phyloP scores from a whole-genome alignment of 768 basidiomycete genomes.

The Candolleomyces aberdarensis region DNA sequence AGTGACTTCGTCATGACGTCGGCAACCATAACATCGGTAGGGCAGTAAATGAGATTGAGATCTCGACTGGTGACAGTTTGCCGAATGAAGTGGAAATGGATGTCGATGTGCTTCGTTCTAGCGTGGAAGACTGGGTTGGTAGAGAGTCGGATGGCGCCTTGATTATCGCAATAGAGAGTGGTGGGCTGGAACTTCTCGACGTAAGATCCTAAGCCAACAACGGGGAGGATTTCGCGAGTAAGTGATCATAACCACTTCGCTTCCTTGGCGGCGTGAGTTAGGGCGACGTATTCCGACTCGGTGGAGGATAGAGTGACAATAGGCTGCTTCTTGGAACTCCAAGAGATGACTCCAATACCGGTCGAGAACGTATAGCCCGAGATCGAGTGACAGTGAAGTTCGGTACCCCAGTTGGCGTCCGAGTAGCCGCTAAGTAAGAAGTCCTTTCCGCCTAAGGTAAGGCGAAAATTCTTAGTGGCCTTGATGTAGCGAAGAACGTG shows the following conservation, averaged over 20 bases:
- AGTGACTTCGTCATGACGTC: conserved; percentile 14
- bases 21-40: conserved; percentile 25
- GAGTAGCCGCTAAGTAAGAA: conserved; percentile 6
- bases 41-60: conserved; percentile 13
- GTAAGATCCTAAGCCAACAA: not conserved
- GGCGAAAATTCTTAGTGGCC: conserved; percentile 9
- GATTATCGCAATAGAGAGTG: conserved; percentile 16
- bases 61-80: conserved; percentile 14
- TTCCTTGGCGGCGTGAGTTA: conserved; percentile 25
- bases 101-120: conserved; percentile 35
- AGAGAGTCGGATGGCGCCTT: conserved; percentile 17
- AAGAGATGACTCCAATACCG: conserved; percentile 14
- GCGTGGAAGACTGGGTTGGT: conserved; percentile 26
- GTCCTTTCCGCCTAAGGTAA: not conserved
- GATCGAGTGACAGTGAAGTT: conserved; percentile 23
- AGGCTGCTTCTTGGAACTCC: too few relatives aligned
- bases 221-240: not conserved
- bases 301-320: conserved; percentile 26
- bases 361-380: conserved; percentile 28
- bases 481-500: conserved; percentile 16
- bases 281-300: conserved; percentile 34
- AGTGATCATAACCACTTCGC: conserved; percentile 11
- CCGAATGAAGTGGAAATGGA: conserved; percentile 31
- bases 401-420: conserved; percentile 12
- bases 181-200: not conserved